phyloP scores from a whole-genome alignment of 2,329 filamentous ascomycete species.

The Xylariomycetidae sp. region DNA sequence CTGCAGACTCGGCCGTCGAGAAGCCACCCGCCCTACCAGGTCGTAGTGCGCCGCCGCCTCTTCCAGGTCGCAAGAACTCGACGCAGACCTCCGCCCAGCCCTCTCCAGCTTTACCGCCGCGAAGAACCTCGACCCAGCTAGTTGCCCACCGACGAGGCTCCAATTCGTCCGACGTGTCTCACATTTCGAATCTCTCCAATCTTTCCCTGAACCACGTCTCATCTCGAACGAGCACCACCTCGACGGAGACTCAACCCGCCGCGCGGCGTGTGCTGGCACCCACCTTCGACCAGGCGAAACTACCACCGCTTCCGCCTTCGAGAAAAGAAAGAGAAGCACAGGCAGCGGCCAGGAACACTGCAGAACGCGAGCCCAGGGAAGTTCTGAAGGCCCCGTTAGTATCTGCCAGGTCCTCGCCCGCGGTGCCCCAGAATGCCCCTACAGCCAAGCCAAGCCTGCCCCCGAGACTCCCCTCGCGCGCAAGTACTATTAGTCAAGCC shows the following conservation, averaged over 20 bases:
- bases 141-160: constrained; percentile 45
- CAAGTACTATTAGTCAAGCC: no score
- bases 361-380: constrained; percentile 23
- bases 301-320: constrained; percentile 52
- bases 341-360: constrained; percentile 29
- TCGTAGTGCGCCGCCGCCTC: constrained; percentile 28
- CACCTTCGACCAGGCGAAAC: constrained; percentile 46
- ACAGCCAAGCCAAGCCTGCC: constrained; percentile 36
- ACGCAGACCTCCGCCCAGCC: constrained; percentile 10
- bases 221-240: constrained; percentile 43
- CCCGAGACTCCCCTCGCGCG: constrained; percentile 46
- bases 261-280: constrained; percentile 48
- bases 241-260: constrained; percentile 32
- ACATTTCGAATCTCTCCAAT: constrained; percentile 47
- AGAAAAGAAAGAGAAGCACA: constrained; percentile 47
- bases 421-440: constrained; percentile 27
- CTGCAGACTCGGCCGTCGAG: constrained; percentile 16
- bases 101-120: constrained; percentile 45
- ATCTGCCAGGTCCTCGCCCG: constrained; percentile 32
- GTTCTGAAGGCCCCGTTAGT: constrained; percentile 27
- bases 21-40: constrained; percentile 21
- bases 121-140: constrained; percentile 40
- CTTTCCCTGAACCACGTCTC: constrained; percentile 42
- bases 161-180: constrained; percentile 51
- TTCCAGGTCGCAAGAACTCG: constrained; percentile 33